A percentile compares a stretch with the other conserved stretches of the same genome.
Conservation (phyloP, 2,329 filamentous ascomycete species). For the Aspergillus bombycis region DNA sequence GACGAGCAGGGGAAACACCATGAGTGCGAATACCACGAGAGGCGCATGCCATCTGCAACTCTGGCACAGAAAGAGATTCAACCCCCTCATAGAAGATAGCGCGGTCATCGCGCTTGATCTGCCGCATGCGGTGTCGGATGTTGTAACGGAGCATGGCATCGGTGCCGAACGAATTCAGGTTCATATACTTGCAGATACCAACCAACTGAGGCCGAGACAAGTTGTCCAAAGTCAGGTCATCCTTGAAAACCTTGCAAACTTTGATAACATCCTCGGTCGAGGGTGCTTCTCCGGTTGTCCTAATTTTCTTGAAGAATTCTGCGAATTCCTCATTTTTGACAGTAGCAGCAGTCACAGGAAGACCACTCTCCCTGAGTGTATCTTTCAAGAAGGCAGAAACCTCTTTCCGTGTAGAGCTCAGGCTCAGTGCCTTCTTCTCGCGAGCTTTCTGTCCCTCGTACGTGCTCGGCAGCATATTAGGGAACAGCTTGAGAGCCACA, state of each 20-base stretch:
- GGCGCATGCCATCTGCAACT: constrained; percentile 89
- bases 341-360: constrained; percentile 81
- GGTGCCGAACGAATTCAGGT: constrained; percentile 93
- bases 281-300: constrained; percentile 86
- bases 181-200: constrained; percentile 98
- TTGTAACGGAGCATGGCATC: constrained; percentile 98
- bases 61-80: constrained; percentile 86
- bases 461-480: constrained; percentile 94
- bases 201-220: constrained; percentile 92
- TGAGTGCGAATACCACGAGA: constrained; percentile 91
- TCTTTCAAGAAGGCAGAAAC: constrained; percentile 87
- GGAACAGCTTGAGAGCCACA: constrained; percentile 90
- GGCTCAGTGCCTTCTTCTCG: constrained; percentile 79
- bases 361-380: constrained; percentile 88
- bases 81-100: constrained; percentile 94
- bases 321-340: constrained; percentile 92
- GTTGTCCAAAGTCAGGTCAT: constrained; percentile 96
- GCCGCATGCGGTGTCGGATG: constrained; percentile 94
- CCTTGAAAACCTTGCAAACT: constrained; percentile 98
- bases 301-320: constrained; percentile 95
- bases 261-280: constrained; percentile 92
- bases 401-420: constrained; percentile 87
- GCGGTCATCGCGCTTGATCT: constrained; percentile 97
- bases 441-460: constrained; percentile 91
- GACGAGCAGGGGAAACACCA: constrained; percentile 82